phyloP scores from a whole-genome alignment of 2,329 filamentous ascomycete genomes.

The Hypoxylon sp. region DNA sequence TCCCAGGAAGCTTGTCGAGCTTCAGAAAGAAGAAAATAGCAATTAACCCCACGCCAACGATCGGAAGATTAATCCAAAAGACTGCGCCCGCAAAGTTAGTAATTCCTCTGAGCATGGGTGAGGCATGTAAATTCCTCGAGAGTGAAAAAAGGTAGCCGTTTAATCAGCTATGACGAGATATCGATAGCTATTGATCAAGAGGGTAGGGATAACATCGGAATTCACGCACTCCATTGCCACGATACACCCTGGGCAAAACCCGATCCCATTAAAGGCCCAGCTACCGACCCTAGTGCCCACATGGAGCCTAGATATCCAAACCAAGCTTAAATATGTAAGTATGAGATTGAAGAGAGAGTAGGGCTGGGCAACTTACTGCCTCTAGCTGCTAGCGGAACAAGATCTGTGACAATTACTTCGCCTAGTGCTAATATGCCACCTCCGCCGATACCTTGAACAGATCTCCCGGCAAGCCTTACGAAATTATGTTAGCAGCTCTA shows the following conservation, averaged over 20 bases:
- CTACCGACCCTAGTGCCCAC: slow-evolving; percentile 26
- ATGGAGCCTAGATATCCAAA: slow-evolving; percentile 30
- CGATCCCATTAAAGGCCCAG: slow-evolving; percentile 21
- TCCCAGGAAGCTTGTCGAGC: slow-evolving; percentile 16
- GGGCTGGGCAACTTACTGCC: slow-evolving; percentile 14
- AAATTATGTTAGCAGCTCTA: neutral
- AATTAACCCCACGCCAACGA: slow-evolving; percentile 25
- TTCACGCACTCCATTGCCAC: slow-evolving; percentile 26
- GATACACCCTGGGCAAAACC: slow-evolving; percentile 23
- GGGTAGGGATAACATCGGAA: neutral
- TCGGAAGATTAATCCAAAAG: slow-evolving; percentile 31
- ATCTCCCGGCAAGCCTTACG: slow-evolving; percentile 20
- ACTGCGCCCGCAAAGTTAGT: slow-evolving; percentile 13
- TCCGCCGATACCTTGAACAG: slow-evolving; percentile 24
- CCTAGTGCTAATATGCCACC: slow-evolving; percentile 22
- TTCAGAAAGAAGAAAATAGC: slow-evolving; percentile 23
- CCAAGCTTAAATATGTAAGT: slow-evolving; percentile 17
- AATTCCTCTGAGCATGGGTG: neutral
- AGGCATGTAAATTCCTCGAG: neutral
- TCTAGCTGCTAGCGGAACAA: slow-evolving; percentile 23
- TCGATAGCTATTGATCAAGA: no score
- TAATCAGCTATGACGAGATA: neutral
- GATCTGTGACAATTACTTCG: slow-evolving; percentile 24
- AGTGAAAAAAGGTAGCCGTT: neutral
- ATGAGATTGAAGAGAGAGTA: neutral